These are phyloP conservation scores for Claviceps purpurea DNA, from an alignment of 2,329 filamentous ascomycete genomes.

Conservation along the genomic window DNA sequence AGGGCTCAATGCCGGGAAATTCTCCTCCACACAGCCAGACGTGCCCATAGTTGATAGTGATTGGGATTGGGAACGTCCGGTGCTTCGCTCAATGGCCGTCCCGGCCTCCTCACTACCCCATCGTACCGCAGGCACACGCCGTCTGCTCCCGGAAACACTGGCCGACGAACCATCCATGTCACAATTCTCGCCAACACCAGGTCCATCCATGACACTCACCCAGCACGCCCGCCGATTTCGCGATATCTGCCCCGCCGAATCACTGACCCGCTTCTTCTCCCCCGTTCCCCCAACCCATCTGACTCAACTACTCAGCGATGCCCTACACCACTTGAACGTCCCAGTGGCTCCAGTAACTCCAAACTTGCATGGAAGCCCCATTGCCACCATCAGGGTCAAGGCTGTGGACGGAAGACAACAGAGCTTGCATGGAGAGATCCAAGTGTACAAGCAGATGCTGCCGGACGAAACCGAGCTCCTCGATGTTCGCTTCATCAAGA, in stretches of 20 bases:
- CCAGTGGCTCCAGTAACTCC: conserved; percentile 44
- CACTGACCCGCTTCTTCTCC: conserved; percentile 86
- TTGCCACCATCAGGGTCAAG: conserved; percentile 57
- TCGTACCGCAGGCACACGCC: conserved; percentile 19
- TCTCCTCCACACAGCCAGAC: conserved; percentile 80
- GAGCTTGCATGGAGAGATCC: conserved; percentile 59
- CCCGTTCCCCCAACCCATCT: conserved; percentile 62
- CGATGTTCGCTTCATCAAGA: conserved; percentile 84
- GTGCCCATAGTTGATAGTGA: conserved; percentile 58
- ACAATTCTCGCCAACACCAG: conserved; percentile 71
- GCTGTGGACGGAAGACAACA: conserved; percentile 61
- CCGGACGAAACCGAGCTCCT: conserved; percentile 48
- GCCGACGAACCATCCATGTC: conserved; percentile 75
- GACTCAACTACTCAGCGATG: conserved; percentile 65
- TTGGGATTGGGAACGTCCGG: conserved; percentile 80
- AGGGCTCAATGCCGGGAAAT: conserved; percentile 28
- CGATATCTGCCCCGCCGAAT: conserved; percentile 80
- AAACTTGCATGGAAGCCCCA: conserved; percentile 37
- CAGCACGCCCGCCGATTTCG: conserved; percentile 79
- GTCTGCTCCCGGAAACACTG: conserved; percentile 47
- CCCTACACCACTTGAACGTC: conserved; percentile 74
- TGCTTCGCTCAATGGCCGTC: conserved; percentile 37
- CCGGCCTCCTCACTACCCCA: conserved; percentile 22
- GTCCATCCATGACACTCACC: conserved; percentile 71
- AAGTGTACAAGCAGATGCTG: conserved; percentile 52